Evolutionary conservation across 2,329 filamentous ascomycete species (phyloP).

Genomic region (Amauroascus niger): DNA sequence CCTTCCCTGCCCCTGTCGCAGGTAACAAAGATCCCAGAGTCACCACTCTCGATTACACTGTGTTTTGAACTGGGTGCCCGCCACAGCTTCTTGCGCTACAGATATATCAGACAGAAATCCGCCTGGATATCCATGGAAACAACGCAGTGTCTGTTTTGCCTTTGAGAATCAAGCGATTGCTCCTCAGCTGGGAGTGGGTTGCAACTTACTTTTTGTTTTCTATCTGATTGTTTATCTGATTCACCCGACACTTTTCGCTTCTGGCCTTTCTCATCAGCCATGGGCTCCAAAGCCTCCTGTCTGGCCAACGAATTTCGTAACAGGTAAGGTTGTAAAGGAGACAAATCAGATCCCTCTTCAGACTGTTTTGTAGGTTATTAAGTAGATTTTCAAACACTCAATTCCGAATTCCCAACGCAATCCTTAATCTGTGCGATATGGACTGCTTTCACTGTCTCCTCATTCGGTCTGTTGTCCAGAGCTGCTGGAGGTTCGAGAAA

Average conservation of each 20-base stretch:
- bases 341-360: no score
- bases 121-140: not conserved
- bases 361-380: no score
- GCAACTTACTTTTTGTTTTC: conserved; percentile 29
- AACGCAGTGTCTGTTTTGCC: not conserved
- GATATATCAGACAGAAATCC: conserved; percentile 9
- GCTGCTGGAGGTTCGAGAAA: not conserved
- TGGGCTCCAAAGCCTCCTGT: no score
- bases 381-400: not conserved
- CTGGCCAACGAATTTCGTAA: no score
- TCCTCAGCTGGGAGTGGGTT: not conserved
- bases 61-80: conserved; percentile 19
- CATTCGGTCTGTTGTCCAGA: no score
- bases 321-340: no score
- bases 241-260: conserved; percentile 28
- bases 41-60: conserved; percentile 38
- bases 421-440: not conserved
- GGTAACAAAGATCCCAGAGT: conserved; percentile 54
- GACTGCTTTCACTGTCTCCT: not conserved
- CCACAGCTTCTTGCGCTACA: conserved; percentile 21
- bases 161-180: not conserved
- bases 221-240: conserved; percentile 21
- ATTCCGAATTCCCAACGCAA: not conserved
- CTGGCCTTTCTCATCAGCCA: not conserved
- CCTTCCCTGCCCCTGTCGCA: conserved; percentile 53